Percentiles rank a stretch among this genome's conserved stretches.
Evolutionary conservation across 495 filamentous ascomycete genomes (phyloP).

Genomic region (Monascus purpureus): DNA sequence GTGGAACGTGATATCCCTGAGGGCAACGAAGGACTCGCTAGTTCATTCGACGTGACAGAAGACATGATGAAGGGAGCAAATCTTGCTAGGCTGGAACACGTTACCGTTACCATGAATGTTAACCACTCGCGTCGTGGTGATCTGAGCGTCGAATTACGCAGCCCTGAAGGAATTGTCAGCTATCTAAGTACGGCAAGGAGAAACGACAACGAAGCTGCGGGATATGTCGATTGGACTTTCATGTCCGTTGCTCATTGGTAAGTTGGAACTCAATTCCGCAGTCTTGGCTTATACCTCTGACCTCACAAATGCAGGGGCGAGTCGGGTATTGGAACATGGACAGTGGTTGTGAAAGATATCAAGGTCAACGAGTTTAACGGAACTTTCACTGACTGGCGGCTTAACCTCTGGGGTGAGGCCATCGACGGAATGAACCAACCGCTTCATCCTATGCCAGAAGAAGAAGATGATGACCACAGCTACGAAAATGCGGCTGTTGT

Average conservation of each 20-base stretch:
- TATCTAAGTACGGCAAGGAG: conserved; percentile 64
- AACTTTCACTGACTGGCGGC: conserved; percentile 78
- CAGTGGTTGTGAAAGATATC: conserved; percentile 78
- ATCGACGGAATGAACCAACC: conserved; percentile 57
- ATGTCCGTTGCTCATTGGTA: conserved; percentile 97
- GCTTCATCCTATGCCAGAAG: conserved; percentile 68
- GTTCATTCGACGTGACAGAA: conserved; percentile 60
- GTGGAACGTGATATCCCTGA: conserved; percentile 79
- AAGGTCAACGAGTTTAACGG: conserved; percentile 61
- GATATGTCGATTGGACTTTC: conserved; percentile 97
- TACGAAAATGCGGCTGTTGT: conserved; percentile 37
- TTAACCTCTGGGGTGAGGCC: conserved; percentile 85
- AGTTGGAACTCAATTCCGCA: conserved; percentile 12
- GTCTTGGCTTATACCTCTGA: too few relatives aligned
- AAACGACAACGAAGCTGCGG: conserved; percentile 44
- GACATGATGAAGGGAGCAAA: conserved; percentile 71
- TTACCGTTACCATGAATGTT: conserved; percentile 96
- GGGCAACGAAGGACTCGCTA: conserved; percentile 66
- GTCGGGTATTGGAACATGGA: conserved; percentile 76
- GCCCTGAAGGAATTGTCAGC: conserved; percentile 67
- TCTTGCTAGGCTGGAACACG: conserved; percentile 74
- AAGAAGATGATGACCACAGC: conserved; percentile 74
- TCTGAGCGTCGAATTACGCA: conserved; percentile 81
- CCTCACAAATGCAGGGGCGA: conserved; percentile 79
- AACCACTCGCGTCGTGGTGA: conserved; percentile 77